These are phyloP conservation scores for Phytophthora uliginosa DNA, from an alignment of 352 stramenopile species.

Conservation along the genomic window DNA sequence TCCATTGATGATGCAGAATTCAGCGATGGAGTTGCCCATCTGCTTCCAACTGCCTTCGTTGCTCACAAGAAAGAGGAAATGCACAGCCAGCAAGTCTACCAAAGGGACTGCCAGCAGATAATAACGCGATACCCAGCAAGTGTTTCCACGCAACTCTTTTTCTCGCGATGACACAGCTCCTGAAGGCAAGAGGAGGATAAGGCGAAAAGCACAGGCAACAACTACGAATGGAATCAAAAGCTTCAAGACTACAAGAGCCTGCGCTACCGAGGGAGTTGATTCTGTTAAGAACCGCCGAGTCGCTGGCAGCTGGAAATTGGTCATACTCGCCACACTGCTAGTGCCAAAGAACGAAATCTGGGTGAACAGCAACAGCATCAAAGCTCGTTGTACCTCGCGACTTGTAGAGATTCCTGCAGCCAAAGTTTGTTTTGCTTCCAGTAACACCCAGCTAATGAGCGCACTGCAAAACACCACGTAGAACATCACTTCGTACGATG, in stretches of 20 bases:
- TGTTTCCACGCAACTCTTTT: slow-evolving; percentile 16
- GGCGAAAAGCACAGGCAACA: slow-evolving; percentile 71
- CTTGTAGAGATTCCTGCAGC: slow-evolving; percentile 2
- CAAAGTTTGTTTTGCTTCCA: slow-evolving; percentile 46
- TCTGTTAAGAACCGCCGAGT: slow-evolving; percentile 81
- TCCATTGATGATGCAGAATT: slow-evolving; percentile 84
- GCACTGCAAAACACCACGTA: slow-evolving; percentile 59
- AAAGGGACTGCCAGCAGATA: slow-evolving; percentile 71
- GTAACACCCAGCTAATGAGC: slow-evolving; percentile 64
- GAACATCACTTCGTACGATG: slow-evolving; percentile 84
- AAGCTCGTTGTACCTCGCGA: slow-evolving; percentile 61
- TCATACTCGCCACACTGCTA: slow-evolving; percentile 85
- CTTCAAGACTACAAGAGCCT: slow-evolving; percentile 75
- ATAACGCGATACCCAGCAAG: slow-evolving; percentile 41
- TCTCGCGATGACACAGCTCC: slow-evolving; percentile 8
- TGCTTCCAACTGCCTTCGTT: slow-evolving; percentile 90
- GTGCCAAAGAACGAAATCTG: slow-evolving; percentile 90
- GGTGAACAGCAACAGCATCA: slow-evolving; percentile 78
- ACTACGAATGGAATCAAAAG: slow-evolving; percentile 80
- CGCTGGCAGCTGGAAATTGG: slow-evolving; percentile 80
- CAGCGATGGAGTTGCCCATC: slow-evolving; percentile 89
- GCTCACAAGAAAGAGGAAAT: slow-evolving; percentile 82
- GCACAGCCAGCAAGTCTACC: slow-evolving; percentile 73
- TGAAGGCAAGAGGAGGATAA: slow-evolving; percentile 50
- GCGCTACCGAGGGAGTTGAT: slow-evolving; percentile 70